Conservation (phyloP, 805 yeast genomes). For the Nakazawaea wickerhamii region DNA sequence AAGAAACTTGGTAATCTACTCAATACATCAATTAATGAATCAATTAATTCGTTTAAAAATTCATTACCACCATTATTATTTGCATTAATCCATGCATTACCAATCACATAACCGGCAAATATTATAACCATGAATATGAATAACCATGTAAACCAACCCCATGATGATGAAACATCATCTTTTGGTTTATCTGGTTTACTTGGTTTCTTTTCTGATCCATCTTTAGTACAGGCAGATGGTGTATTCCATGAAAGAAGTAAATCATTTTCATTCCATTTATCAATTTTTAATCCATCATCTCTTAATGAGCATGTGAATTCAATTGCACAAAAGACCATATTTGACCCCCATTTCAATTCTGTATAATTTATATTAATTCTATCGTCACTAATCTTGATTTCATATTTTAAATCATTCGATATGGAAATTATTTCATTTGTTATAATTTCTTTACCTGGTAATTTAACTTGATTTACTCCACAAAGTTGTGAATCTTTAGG, state of each 20-base stretch:
- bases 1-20: slow-evolving; percentile 60
- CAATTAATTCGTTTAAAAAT: slow-evolving; percentile 67
- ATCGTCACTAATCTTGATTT: slow-evolving; percentile 16
- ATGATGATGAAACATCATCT: slow-evolving; percentile 39
- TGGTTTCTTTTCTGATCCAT: slow-evolving; percentile 18
- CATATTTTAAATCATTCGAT: slow-evolving; percentile 35
- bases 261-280: slow-evolving; percentile 32
- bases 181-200: slow-evolving; percentile 24
- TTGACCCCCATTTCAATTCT: slow-evolving; percentile 31
- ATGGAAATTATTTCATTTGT: slow-evolving; percentile 61
- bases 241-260: slow-evolving; percentile 28
- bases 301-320: slow-evolving; percentile 39
- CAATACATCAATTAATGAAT: slow-evolving; percentile 53
- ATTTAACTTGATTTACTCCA: slow-evolving; percentile 54
- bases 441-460: slow-evolving; percentile 44
- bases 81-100: slow-evolving; percentile 72
- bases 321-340: slow-evolving; percentile 39
- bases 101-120: slow-evolving; percentile 65
- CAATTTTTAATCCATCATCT: slow-evolving; percentile 25
- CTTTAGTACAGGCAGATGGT: slow-evolving; percentile 34
- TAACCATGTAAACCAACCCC: slow-evolving; percentile 83
- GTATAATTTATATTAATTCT: slow-evolving; percentile 23
- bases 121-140: slow-evolving; percentile 69
- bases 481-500: slow-evolving; percentile 72
- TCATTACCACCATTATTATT: slow-evolving; percentile 69